Evolutionary conservation across 176 grass and related monocot genomes (phyloP).

Genomic region (Aegilops bicornis): DNA sequence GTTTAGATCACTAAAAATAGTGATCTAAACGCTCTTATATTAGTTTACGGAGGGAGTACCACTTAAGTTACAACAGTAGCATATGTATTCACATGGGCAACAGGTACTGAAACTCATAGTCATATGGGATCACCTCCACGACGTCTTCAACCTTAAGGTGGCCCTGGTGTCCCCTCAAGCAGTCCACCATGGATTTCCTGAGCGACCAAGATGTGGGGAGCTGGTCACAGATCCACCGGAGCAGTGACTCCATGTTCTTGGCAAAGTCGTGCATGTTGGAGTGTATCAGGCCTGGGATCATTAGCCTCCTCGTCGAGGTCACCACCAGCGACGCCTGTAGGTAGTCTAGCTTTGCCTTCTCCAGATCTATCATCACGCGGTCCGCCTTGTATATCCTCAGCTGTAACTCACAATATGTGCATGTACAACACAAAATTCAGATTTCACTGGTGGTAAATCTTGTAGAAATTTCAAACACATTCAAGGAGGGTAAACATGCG

Average conservation of each 20-base stretch:
- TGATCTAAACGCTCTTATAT: too few relatives aligned
- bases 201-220: constrained; percentile 90
- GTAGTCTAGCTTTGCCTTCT: constrained; percentile 87
- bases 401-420: constrained; percentile 28
- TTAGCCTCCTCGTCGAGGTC: constrained; percentile 50
- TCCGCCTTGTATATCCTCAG: constrained; percentile 77
- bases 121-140: constrained; percentile 54
- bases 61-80: constrained; percentile 7
- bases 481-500: neutral
- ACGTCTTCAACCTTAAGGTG: constrained; percentile 33
- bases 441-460: neutral
- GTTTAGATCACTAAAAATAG: too few relatives aligned
- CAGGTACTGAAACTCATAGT: constrained; percentile 82
- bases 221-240: constrained; percentile 77
- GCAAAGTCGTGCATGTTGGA: constrained; percentile 72
- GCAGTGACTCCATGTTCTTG: constrained; percentile 53
- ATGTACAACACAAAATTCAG: neutral
- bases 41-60: neutral
- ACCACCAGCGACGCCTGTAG: constrained; percentile 81
- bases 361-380: constrained; percentile 53
- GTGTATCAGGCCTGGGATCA: constrained; percentile 69
- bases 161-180: constrained; percentile 37
- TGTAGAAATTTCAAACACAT: neutral
- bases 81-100: constrained; percentile 49
- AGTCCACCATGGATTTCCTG: constrained; percentile 88